Evolutionary conservation across 73 alveolate genomes (phyloP).

Genomic region (Strombidium stylifer): DNA sequence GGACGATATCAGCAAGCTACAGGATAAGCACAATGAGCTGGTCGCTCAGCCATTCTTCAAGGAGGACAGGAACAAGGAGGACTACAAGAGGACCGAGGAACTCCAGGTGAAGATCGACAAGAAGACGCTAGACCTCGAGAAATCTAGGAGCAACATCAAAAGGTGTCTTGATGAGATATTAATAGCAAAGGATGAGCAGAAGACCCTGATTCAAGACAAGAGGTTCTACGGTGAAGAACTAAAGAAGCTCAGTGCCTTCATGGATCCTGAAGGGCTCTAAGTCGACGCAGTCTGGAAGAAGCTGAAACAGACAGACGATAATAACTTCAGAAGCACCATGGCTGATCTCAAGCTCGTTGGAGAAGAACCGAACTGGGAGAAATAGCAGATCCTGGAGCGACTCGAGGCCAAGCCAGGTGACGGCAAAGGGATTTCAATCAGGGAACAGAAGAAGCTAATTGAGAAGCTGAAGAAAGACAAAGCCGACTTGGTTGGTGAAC

Average conservation of each 20-base stretch:
- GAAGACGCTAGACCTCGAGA: neutral
- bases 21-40: neutral
- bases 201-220: conserved; percentile 7
- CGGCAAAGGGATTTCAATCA: too few relatives aligned
- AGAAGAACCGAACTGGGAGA: too few relatives aligned
- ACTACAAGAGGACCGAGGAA: neutral
- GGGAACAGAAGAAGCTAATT: too few relatives aligned
- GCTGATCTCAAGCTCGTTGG: too few relatives aligned
- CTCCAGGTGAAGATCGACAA: neutral
- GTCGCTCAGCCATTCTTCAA: neutral
- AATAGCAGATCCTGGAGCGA: too few relatives aligned
- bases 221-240: neutral
- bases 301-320: too few relatives aligned
- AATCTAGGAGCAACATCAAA: neutral
- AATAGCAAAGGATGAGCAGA: neutral
- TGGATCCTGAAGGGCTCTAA: too few relatives aligned
- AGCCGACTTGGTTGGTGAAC: too few relatives aligned
- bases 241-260: conserved; percentile 5
- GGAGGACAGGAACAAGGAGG: neutral
- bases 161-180: neutral
- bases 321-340: too few relatives aligned
- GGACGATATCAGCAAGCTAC: neutral
- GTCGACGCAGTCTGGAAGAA: too few relatives aligned
- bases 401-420: too few relatives aligned
- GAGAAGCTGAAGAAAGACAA: too few relatives aligned